phyloP scores from a whole-genome alignment of 352 stramenopile species.

The Phytophthora sansomeana region DNA sequence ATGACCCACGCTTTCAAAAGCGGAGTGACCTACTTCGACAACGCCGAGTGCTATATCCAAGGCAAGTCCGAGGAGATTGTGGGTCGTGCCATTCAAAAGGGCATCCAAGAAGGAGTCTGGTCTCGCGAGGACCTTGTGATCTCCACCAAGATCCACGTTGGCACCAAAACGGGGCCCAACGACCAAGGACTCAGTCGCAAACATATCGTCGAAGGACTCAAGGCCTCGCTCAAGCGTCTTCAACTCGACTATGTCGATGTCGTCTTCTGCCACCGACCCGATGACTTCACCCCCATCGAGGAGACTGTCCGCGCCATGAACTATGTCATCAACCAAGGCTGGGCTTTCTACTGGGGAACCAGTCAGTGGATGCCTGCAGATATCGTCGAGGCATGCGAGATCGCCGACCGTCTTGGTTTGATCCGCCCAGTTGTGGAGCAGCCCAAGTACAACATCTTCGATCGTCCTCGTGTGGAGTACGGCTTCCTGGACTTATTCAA shows the following conservation, averaged over 20 bases:
- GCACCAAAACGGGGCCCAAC: slow-evolving; percentile 22
- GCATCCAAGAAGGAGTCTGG: slow-evolving; percentile 36
- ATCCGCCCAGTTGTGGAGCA: slow-evolving; percentile 57
- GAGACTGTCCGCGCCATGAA: slow-evolving; percentile 40
- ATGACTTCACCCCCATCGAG: slow-evolving; percentile 43
- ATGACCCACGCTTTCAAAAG: slow-evolving; percentile 44
- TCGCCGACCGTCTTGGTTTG: slow-evolving; percentile 35
- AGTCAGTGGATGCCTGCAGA: slow-evolving; percentile 65
- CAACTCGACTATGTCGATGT: slow-evolving; percentile 53
- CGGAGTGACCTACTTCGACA: slow-evolving; percentile 63
- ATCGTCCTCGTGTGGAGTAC: slow-evolving; percentile 62
- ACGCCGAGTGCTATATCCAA: slow-evolving; percentile 44
- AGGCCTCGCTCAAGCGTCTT: slow-evolving; percentile 40
- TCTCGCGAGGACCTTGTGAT: slow-evolving; percentile 56
- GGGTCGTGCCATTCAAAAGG: slow-evolving; percentile 45
- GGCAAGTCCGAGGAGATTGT: slow-evolving; percentile 47
- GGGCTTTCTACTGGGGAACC: slow-evolving; percentile 40
- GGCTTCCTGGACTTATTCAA: slow-evolving; percentile 62
- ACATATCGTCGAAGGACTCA: slow-evolving; percentile 44
- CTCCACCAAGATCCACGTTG: slow-evolving; percentile 58
- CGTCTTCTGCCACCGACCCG: slow-evolving; percentile 58
- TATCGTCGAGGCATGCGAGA: slow-evolving; percentile 55
- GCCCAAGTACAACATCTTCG: slow-evolving; percentile 75
- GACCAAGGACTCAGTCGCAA: slow-evolving; percentile 41
- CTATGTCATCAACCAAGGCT: slow-evolving; percentile 27